Evolutionary conservation across 2,329 filamentous ascomycete species (phyloP).

Genomic region (Tolypocladium inflatum): DNA sequence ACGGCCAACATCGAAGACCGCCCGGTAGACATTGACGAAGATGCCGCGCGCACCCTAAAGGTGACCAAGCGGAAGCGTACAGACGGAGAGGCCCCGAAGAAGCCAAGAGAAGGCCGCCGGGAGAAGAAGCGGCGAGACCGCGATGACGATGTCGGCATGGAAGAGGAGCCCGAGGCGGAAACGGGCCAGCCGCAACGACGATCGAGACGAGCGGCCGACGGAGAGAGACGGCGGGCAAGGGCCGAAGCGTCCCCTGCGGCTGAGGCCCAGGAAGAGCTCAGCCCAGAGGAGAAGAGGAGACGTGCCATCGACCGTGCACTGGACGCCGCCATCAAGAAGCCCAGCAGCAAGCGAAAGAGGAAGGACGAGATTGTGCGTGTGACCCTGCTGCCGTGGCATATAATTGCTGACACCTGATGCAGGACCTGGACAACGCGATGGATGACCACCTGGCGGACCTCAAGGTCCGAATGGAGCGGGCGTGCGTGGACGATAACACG

Average conservation of each 20-base stretch:
- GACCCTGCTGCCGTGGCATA: neutral
- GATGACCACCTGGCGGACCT: constrained; percentile 85
- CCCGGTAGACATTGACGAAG: constrained; percentile 59
- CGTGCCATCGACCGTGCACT: constrained; percentile 79
- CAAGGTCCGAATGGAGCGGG: constrained; percentile 81
- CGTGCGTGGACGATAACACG: constrained; percentile 76
- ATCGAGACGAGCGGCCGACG: constrained; percentile 35
- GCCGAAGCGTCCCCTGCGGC: constrained; percentile 41
- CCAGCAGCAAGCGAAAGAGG: constrained; percentile 61
- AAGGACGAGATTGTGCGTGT: constrained; percentile 75
- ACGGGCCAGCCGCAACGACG: constrained; percentile 35
- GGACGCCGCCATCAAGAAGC: constrained; percentile 79
- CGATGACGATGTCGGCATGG: constrained; percentile 37
- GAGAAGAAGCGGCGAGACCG: constrained; percentile 52
- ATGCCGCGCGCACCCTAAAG: constrained; percentile 53
- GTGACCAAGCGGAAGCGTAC: constrained; percentile 56
- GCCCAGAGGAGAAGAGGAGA: constrained; percentile 75
- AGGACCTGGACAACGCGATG: constrained; percentile 85
- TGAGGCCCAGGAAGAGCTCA: constrained; percentile 68
- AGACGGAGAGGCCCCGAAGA: constrained; percentile 56
- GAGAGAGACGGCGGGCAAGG: constrained; percentile 36
- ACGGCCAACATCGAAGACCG: constrained; percentile 54
- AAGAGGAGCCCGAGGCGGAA: constrained; percentile 37
- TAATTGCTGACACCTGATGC: constrained; percentile 12
- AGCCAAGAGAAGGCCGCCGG: constrained; percentile 63